Percentiles rank a stretch among this genome's conserved stretches.
These are phyloP conservation scores for Acorus gramineus DNA, from an alignment of 106 monocot genomes.

Conservation along the genomic window DNA sequence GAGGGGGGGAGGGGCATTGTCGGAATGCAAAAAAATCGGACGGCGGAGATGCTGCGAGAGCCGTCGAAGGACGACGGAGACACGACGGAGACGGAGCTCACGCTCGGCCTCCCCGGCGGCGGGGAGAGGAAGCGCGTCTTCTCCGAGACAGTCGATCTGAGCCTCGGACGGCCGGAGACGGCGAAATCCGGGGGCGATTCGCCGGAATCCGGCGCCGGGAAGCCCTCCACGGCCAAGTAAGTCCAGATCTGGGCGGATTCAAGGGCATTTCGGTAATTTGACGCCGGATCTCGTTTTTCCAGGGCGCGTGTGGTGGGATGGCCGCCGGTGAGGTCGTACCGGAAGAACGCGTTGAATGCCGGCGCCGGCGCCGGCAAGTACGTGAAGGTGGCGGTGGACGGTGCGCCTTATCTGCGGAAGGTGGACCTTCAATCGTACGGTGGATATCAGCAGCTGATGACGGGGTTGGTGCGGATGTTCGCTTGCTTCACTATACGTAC, in stretches of 20 bases:
- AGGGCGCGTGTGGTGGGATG: background rate
- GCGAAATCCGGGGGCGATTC: conserved; percentile 4
- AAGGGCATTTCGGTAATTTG: too few relatives aligned
- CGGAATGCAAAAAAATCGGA: background rate
- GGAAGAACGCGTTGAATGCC: background rate
- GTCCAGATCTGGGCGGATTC: background rate
- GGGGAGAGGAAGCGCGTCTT: conserved; percentile 44
- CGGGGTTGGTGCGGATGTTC: conserved; percentile 2
- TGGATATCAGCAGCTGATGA: background rate
- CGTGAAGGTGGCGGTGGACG: conserved; percentile 3
- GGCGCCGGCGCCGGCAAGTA: background rate
- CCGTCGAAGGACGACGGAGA: conserved; percentile 61
- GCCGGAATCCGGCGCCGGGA: conserved; percentile 16
- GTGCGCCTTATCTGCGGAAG: background rate
- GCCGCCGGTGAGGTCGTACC: background rate
- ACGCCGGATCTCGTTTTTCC: too few relatives aligned
- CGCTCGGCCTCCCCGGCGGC: conserved; percentile 40
- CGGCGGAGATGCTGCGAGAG: conserved; percentile 33
- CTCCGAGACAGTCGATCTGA: conserved; percentile 31
- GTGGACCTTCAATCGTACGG: background rate
- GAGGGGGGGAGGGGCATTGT: too few relatives aligned
- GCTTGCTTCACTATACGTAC: background rate
- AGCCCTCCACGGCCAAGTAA: conserved; percentile 50
- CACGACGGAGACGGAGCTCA: conserved; percentile 63
- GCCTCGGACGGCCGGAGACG: conserved; percentile 6